phyloP scores from a whole-genome alignment of 2,329 filamentous ascomycete genomes.

The Aspergillus sojae region DNA sequence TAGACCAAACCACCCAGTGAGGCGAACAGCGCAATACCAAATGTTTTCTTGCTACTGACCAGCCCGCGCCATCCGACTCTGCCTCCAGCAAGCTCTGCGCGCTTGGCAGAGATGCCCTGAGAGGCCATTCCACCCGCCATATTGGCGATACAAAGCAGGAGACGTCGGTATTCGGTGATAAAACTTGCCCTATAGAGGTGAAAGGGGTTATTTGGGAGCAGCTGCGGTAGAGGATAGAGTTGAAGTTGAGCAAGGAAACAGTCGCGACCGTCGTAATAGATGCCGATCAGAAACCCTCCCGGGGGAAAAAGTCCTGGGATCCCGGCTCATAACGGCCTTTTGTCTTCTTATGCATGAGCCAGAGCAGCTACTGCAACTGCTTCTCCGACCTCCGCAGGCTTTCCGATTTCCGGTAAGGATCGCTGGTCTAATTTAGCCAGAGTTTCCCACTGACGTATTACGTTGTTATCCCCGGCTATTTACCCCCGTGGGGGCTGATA shows the following conservation, averaged over 20 bases:
- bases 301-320: background rate
- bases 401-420: slow-evolving; percentile 3
- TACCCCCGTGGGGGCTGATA: slow-evolving; percentile 8
- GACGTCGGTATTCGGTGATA: background rate
- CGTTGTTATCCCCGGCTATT: background rate
- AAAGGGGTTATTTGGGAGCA: background rate
- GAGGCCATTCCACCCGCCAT: slow-evolving; percentile 13
- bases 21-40: slow-evolving; percentile 58
- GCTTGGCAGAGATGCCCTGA: slow-evolving; percentile 34
- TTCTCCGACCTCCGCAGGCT: background rate
- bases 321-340: background rate
- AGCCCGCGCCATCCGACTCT: slow-evolving; percentile 50
- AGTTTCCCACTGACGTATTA: slow-evolving; percentile 1
- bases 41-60: slow-evolving; percentile 56
- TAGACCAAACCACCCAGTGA: slow-evolving; percentile 59
- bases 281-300: background rate
- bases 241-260: background rate
- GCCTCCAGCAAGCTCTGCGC: slow-evolving; percentile 37
- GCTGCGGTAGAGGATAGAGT: background rate
- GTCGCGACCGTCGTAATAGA: background rate
- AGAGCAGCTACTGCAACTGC: background rate
- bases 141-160: background rate
- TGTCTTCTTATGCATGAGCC: background rate
- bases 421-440: slow-evolving; percentile 11
- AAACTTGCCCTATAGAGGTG: background rate